Percentiles rank a stretch among this genome's conserved stretches.
phyloP scores from a whole-genome alignment of 2,329 filamentous ascomycete species.

The Ophiostoma sp. region DNA sequence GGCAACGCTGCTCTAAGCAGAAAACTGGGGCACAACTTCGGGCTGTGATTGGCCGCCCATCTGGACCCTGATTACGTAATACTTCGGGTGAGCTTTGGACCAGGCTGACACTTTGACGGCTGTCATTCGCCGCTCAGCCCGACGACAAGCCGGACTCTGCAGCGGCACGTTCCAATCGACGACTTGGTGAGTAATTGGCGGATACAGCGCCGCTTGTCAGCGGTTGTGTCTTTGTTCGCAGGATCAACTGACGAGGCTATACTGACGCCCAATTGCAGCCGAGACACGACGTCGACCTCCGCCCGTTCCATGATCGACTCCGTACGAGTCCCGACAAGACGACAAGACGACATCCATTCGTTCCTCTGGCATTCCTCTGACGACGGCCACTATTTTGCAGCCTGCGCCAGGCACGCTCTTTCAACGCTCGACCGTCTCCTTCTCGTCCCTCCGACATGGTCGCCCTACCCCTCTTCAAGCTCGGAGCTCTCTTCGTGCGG shows the following conservation, averaged over 20 bases:
- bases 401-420: not conserved
- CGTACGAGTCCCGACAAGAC: no score
- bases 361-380: not conserved
- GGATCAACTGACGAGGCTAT: no score
- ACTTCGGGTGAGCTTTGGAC: not conserved
- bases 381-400: not conserved
- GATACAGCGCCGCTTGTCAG: no score
- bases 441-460: constrained; percentile 46
- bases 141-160: not conserved
- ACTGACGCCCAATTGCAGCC: not conserved
- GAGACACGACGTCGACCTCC: not conserved
- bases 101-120: constrained; percentile 18
- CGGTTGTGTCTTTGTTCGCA: no score
- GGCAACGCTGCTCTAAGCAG: constrained; percentile 17
- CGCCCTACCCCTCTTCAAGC: constrained; percentile 61
- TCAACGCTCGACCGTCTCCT: not conserved
- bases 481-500: constrained; percentile 57
- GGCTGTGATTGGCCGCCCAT: constrained; percentile 21
- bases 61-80: constrained; percentile 16
- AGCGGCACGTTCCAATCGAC: not conserved
- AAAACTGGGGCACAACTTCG: constrained; percentile 7
- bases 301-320: no score
- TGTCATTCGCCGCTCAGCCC: not conserved
- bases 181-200: not conserved
- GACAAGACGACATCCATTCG: not conserved